Evolutionary conservation across 768 basidiomycete genomes (phyloP).

Genomic region (Erythrobasidium yunnanense): DNA sequence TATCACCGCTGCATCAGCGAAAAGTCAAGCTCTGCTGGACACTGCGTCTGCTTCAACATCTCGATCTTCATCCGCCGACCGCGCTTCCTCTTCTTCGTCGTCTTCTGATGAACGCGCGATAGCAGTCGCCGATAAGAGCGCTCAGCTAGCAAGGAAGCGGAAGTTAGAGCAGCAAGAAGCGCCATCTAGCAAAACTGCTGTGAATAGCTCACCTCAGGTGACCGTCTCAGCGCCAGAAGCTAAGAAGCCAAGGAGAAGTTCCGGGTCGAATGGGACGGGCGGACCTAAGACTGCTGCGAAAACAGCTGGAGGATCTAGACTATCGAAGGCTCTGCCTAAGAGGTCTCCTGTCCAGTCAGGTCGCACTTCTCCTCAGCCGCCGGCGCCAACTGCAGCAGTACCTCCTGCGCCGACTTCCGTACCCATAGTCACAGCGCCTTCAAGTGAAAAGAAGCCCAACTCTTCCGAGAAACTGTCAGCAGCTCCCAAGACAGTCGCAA

Average conservation of each 20-base stretch:
- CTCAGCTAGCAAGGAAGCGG: no score
- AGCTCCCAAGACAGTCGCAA: no score
- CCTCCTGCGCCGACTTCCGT: background rate
- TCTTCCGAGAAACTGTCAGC: no score
- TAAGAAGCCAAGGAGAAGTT: no score
- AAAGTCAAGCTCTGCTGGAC: background rate
- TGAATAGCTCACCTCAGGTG: no score
- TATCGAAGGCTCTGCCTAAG: conserved; percentile 14
- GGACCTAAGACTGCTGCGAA: conserved; percentile 5
- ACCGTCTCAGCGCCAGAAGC: no score
- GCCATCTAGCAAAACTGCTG: no score
- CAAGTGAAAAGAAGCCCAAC: no score
- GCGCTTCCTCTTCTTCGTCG: background rate
- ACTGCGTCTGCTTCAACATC: background rate
- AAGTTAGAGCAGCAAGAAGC: no score
- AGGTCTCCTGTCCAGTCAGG: background rate
- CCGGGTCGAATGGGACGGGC: no score
- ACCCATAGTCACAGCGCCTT: no score
- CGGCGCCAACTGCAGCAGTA: background rate
- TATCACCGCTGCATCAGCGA: background rate
- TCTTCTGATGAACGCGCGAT: background rate
- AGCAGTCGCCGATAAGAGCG: background rate
- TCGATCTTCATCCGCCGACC: background rate
- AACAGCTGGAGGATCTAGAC: conserved; percentile 11
- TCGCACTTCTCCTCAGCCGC: background rate